Conservation (phyloP, 2,329 filamentous ascomycete genomes). For the Hypoxylon sp. region DNA sequence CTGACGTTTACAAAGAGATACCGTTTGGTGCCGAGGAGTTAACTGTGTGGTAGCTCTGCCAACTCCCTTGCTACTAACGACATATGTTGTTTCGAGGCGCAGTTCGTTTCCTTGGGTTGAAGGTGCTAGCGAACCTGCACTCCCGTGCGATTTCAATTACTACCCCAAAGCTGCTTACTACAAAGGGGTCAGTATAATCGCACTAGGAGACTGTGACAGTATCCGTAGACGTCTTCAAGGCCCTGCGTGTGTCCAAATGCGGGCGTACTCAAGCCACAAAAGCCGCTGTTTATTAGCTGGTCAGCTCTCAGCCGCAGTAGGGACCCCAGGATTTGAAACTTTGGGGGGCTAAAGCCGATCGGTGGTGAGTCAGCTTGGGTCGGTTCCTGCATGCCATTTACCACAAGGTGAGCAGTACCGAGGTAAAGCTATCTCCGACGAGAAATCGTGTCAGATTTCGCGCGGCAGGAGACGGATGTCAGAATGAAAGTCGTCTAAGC, state of each 20-base stretch:
- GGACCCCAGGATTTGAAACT: constrained; percentile 21
- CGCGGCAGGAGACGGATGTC: constrained; percentile 4
- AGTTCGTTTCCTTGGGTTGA: constrained; percentile 11
- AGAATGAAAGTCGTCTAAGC: not conserved
- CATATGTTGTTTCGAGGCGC: constrained; percentile 27
- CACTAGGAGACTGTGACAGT: not conserved
- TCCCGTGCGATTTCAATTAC: not conserved
- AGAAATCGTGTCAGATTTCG: constrained; percentile 7
- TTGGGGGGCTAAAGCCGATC: constrained; percentile 15
- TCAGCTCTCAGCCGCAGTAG: constrained; percentile 36
- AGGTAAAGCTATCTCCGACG: constrained; percentile 2
- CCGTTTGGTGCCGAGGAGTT: constrained; percentile 10
- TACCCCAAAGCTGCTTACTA: constrained; percentile 25
- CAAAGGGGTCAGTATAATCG: constrained; percentile 5
- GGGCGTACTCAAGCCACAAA: constrained; percentile 16
- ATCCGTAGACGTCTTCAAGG: constrained; percentile 15
- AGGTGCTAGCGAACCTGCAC: constrained; percentile 1
- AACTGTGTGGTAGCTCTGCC: constrained; percentile 15
- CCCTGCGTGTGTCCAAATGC: constrained; percentile 17
- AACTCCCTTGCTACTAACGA: constrained; percentile 22
- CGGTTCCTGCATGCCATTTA: constrained; percentile 6
- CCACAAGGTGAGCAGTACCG: not conserved
- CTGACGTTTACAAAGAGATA: constrained; percentile 20
- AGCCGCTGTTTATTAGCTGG: constrained; percentile 9
- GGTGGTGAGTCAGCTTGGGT: constrained; percentile 20